Conservation (phyloP, 139 green algal genomes). For the Chlorella sp. region DNA sequence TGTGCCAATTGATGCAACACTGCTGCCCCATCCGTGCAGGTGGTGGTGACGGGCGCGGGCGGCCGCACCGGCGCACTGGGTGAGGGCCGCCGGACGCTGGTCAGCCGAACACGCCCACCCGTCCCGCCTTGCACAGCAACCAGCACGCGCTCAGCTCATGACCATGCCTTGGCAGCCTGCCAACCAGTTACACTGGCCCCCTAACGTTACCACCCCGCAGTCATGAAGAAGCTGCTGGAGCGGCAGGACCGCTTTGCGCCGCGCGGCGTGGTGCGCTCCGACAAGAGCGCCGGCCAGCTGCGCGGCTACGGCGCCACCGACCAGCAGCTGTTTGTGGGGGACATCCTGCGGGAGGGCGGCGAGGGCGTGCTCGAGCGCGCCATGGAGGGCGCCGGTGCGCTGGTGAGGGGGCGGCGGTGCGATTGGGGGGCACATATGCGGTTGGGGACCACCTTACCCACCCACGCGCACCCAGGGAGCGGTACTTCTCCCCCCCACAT, state of each 20-base stretch:
- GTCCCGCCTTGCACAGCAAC: too few relatives aligned
- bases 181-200: too few relatives aligned
- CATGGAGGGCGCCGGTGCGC: constrained; percentile 32
- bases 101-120: too few relatives aligned
- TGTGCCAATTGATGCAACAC: too few relatives aligned
- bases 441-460: too few relatives aligned
- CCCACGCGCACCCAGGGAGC: too few relatives aligned
- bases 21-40: constrained; percentile 32
- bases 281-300: constrained; percentile 42
- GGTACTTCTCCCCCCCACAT: too few relatives aligned
- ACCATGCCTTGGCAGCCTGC: too few relatives aligned
- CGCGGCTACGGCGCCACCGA: constrained; percentile 25
- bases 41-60: constrained; percentile 78
- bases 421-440: too few relatives aligned
- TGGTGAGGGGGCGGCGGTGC: constrained; percentile 14
- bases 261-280: constrained; percentile 60
- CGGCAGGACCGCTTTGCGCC: constrained; percentile 43
- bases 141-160: too few relatives aligned
- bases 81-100: too few relatives aligned
- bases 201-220: neutral
- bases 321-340: constrained; percentile 50
- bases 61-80: constrained; percentile 67
- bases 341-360: constrained; percentile 39
- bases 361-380: constrained; percentile 28
- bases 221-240: constrained; percentile 74